A percentile compares a stretch with the other conserved stretches of the same genome.
These are phyloP conservation scores for Noccaea caerulescens DNA, from an alignment of 345 rosid genomes.

Conservation along the genomic window DNA sequence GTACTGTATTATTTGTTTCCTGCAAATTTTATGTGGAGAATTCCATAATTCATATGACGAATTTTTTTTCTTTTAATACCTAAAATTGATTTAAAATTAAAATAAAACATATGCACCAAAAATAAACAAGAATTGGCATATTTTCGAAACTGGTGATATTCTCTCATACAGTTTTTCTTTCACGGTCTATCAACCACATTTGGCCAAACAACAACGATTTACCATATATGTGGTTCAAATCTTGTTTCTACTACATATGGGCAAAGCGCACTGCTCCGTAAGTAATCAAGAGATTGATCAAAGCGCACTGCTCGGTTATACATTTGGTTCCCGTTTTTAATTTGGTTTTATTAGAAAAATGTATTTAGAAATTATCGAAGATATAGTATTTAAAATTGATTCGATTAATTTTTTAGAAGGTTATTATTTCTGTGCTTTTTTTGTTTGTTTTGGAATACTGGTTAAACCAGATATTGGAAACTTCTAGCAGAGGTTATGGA, in stretches of 20 bases:
- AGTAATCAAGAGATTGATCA: too few relatives aligned
- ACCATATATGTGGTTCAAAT: constrained; percentile 8
- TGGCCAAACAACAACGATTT: constrained; percentile 14
- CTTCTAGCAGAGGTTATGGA: too few relatives aligned
- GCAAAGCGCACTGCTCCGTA: neutral
- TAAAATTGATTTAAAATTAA: neutral
- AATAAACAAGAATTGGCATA: neutral
- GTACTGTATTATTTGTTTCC: neutral
- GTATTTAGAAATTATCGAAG: too few relatives aligned
- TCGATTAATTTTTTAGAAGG: too few relatives aligned
- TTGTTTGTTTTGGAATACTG: too few relatives aligned
- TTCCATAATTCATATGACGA: neutral
- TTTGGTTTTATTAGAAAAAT: neutral
- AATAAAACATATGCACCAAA: neutral
- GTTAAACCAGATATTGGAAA: too few relatives aligned
- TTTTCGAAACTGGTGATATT: neutral
- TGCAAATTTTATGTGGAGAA: neutral
- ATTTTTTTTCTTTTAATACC: too few relatives aligned
- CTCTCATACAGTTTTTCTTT: neutral
- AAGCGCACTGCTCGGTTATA: neutral
- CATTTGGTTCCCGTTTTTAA: neutral
- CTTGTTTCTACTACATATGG: constrained; percentile 1
- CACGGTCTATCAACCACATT: constrained; percentile 14
- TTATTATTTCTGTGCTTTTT: too few relatives aligned
- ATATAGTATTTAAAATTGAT: too few relatives aligned